These are phyloP conservation scores for Lantana camara DNA, from an alignment of 257 asterid genomes.

Conservation along the genomic window DNA sequence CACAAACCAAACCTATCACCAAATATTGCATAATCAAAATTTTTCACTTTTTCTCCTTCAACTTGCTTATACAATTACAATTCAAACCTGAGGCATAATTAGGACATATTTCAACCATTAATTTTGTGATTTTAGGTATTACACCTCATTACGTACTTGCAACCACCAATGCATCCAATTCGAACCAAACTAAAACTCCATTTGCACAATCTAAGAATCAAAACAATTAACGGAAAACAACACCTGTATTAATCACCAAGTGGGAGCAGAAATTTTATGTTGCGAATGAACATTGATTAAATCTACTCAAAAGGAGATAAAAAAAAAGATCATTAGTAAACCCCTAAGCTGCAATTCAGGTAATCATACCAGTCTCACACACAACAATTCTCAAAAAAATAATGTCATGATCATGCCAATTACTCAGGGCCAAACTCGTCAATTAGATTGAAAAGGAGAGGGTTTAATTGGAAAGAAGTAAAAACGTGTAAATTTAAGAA, in stretches of 20 bases:
- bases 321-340: not conserved
- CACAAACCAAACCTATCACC: constrained; percentile 14
- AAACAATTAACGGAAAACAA: not conserved
- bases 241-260: not conserved
- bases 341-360: constrained; percentile 24
- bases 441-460: too few species aligned
- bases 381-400: not conserved
- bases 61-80: constrained; percentile 6
- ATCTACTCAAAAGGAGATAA: not conserved
- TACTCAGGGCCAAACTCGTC: too few species aligned
- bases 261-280: not conserved
- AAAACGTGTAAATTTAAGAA: too few species aligned
- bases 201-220: constrained; percentile 13
- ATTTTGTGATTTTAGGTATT: not conserved
- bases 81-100: not conserved
- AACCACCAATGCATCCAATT: not conserved
- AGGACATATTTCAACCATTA: not conserved
- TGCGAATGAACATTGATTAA: not conserved
- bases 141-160: not conserved
- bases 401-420: too few species aligned
- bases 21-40: constrained; percentile 2
- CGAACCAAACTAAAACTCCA: constrained; percentile 15
- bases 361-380: constrained; percentile 3
- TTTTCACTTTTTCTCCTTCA: not conserved
- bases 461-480: too few species aligned